Percentiles rank a stretch among this genome's conserved stretches.
Evolutionary conservation across 495 filamentous ascomycete genomes (phyloP).

Genomic region (Neurospora tetrasperma): DNA sequence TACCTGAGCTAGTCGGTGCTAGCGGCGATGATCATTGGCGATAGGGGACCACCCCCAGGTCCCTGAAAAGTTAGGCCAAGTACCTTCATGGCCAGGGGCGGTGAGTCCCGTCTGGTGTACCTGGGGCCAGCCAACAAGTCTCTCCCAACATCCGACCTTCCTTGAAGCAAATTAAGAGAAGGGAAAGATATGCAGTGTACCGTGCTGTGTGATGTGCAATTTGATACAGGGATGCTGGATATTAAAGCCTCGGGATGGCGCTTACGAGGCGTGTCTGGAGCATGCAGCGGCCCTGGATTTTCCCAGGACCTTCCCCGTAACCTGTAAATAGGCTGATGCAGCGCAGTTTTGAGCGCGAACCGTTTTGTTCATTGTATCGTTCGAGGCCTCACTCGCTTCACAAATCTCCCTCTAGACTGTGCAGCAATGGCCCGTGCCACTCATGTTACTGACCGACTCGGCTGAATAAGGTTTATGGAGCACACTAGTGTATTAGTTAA

Average conservation of each 20-base stretch:
- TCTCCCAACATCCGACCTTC: background rate
- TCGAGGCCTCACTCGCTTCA: too few species aligned
- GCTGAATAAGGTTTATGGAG: too few species aligned
- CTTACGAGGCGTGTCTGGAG: background rate
- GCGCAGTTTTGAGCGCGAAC: background rate
- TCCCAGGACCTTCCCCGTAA: background rate
- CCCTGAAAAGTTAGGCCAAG: background rate
- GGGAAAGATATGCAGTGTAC: background rate
- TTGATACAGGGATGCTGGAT: background rate
- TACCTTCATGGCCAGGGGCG: background rate
- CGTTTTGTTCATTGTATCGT: too few species aligned
- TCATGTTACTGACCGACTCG: too few species aligned
- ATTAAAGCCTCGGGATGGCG: background rate
- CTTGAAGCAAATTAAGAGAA: background rate
- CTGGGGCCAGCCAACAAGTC: background rate
- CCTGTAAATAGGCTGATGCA: background rate
- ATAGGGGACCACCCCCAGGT: background rate
- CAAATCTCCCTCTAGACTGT: too few species aligned
- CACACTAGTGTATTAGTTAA: background rate
- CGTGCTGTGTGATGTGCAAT: background rate
- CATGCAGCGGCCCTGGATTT: background rate
- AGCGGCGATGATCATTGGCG: background rate
- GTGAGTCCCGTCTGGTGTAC: background rate
- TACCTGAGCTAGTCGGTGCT: background rate
- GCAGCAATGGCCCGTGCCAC: too few species aligned